Evolutionary conservation across 2,329 filamentous ascomycete genomes (phyloP).

Genomic region (Apiospora pterosperma): DNA sequence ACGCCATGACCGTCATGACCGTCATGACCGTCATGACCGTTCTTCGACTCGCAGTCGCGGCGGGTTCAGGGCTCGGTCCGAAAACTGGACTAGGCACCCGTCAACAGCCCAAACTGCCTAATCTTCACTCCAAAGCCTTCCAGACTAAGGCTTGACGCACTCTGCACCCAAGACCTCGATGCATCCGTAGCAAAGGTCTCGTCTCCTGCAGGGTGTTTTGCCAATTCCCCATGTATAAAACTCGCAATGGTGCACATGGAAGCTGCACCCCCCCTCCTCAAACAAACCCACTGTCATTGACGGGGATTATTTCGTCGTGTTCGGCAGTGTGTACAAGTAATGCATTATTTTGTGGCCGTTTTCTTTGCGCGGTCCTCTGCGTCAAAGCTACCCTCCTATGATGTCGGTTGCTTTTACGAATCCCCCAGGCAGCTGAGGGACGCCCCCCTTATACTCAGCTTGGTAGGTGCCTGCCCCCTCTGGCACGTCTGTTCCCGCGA

Average conservation of each 20-base stretch:
- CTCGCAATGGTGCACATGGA: neutral
- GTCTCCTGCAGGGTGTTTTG: neutral
- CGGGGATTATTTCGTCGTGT: neutral
- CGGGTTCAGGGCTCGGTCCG: constrained; percentile 18
- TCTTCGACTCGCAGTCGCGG: constrained; percentile 16
- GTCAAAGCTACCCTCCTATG: neutral
- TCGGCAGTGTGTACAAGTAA: constrained; percentile 5
- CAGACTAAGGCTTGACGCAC: neutral
- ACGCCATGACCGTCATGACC: constrained; percentile 13
- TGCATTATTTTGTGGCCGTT: constrained; percentile 2
- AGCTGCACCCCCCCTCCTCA: neutral
- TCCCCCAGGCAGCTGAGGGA: neutral
- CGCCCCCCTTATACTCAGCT: neutral
- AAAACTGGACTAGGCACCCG: constrained; percentile 20
- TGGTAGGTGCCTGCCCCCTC: neutral
- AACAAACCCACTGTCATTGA: neutral
- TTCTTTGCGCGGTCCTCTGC: neutral
- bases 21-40: constrained; percentile 8
- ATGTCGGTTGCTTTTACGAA: neutral
- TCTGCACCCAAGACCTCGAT: neutral
- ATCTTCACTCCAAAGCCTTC: neutral
- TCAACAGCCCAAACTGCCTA: constrained; percentile 7
- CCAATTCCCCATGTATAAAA: neutral
- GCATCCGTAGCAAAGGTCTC: neutral
- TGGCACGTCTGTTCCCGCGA: neutral